Percentiles rank a stretch among this genome's conserved stretches.
Conservation (phyloP, 176 grass and related monocot genomes). For the Cocos nucifera region DNA sequence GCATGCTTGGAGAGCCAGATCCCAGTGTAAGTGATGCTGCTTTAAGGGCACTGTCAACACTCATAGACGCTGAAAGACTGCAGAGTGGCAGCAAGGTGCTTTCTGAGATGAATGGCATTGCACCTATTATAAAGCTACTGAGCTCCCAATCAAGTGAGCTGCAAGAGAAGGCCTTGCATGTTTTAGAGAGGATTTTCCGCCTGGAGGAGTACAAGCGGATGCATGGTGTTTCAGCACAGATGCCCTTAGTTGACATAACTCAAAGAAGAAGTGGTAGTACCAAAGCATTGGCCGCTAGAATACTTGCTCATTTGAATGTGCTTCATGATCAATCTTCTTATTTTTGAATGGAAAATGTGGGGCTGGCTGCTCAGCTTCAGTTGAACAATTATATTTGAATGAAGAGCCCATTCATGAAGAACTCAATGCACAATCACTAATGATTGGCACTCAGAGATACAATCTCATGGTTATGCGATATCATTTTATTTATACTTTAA, state of each 20-base stretch:
- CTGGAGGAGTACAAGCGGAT: not conserved
- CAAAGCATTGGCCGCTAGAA: slow-evolving; percentile 1
- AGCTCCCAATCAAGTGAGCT: not conserved
- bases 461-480: too few relatives aligned
- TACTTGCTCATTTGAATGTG: slow-evolving; percentile 6
- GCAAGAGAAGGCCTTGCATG: not conserved
- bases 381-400: too few relatives aligned
- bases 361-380: too few relatives aligned
- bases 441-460: too few relatives aligned
- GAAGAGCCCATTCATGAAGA: too few relatives aligned
- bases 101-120: too few relatives aligned
- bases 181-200: slow-evolving; percentile 9
- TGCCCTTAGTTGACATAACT: slow-evolving; percentile 6
- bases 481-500: too few relatives aligned
- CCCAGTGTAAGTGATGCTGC: not conserved
- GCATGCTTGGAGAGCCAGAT: not conserved
- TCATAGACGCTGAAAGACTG: not conserved
- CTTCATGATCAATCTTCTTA: slow-evolving; percentile 3
- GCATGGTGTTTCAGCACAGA: not conserved
- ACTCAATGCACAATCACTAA: too few relatives aligned
- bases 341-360: not conserved
- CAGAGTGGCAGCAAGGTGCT: not conserved
- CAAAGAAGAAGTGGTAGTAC: not conserved
- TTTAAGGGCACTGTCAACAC: slow-evolving; percentile 4
- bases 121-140: not conserved